Conservation (phyloP, 2,329 filamentous ascomycete genomes). For the Clonostachys rhizophaga region DNA sequence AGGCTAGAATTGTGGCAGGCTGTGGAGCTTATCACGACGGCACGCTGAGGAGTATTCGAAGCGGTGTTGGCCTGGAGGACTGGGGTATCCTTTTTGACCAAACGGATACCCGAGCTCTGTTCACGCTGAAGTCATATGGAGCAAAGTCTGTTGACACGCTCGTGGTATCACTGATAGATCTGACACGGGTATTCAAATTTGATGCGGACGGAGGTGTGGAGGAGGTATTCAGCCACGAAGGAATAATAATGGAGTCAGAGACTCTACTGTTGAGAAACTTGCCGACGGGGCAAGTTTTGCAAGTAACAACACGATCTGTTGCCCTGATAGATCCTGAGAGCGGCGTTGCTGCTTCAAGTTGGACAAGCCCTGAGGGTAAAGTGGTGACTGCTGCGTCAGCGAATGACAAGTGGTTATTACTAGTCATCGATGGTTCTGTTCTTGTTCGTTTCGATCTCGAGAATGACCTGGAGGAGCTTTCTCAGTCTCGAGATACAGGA, state of each 20-base stretch:
- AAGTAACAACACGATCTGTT: slow-evolving; percentile 66
- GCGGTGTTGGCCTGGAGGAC: slow-evolving; percentile 89
- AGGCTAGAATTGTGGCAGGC: slow-evolving; percentile 88
- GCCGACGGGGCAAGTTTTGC: slow-evolving; percentile 59
- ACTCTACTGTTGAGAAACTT: slow-evolving; percentile 71
- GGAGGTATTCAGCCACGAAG: slow-evolving; percentile 73
- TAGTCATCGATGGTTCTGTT: slow-evolving; percentile 72
- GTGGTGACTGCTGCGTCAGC: slow-evolving; percentile 75
- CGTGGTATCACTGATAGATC: slow-evolving; percentile 74
- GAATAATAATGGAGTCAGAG: slow-evolving; percentile 62
- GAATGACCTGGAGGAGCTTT: slow-evolving; percentile 45
- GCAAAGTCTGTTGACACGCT: slow-evolving; percentile 61
- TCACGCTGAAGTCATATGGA: slow-evolving; percentile 54
- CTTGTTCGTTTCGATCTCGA: slow-evolving; percentile 65
- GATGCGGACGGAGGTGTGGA: slow-evolving; percentile 72
- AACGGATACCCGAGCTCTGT: slow-evolving; percentile 67
- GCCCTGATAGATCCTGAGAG: slow-evolving; percentile 58
- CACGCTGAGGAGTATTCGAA: slow-evolving; percentile 82
- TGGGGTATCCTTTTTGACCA: slow-evolving; percentile 78
- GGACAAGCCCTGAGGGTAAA: slow-evolving; percentile 44
- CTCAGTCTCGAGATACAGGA: slow-evolving; percentile 50
- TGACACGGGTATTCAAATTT: slow-evolving; percentile 81
- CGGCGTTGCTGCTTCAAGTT: slow-evolving; percentile 50
- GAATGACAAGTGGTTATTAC: slow-evolving; percentile 63
- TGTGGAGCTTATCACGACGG: slow-evolving; percentile 89